Percentiles rank a stretch among this genome's conserved stretches.
Conservation (phyloP, 192 early-diverging fungal species). For the Martensiomyces pterosporus region DNA sequence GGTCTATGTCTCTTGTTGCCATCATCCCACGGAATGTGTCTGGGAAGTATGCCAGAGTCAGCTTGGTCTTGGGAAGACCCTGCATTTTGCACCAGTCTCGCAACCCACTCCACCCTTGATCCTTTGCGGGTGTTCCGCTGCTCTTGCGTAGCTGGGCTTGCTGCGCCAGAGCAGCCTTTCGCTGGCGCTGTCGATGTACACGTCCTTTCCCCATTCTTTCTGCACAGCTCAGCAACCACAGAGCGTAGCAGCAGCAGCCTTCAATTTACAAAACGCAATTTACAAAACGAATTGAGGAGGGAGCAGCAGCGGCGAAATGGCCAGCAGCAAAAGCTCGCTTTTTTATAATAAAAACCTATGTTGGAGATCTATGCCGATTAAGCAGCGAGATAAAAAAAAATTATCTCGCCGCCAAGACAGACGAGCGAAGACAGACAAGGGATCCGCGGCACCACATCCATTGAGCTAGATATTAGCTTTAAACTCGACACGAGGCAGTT, state of each 20-base stretch:
- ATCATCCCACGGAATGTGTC: slow-evolving; percentile 47
- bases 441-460: no score
- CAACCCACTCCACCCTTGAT: slow-evolving; percentile 21
- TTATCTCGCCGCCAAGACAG: no score
- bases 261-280: no score
- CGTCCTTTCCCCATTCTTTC: slow-evolving; percentile 36
- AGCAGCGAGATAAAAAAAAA: neutral
- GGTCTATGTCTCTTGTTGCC: slow-evolving; percentile 32
- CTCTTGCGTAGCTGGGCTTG: neutral
- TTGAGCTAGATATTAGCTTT: no score
- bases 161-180: neutral
- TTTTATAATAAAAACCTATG: neutral
- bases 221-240: no score
- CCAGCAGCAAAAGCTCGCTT: no score
- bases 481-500: no score
- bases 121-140: slow-evolving; percentile 1
- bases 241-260: no score
- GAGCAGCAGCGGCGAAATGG: no score
- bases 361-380: neutral
- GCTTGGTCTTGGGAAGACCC: slow-evolving; percentile 28
- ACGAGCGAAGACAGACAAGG: no score
- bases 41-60: slow-evolving; percentile 33
- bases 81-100: slow-evolving; percentile 32
- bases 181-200: slow-evolving; percentile 16
- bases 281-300: no score